These are phyloP conservation scores for Plasmopara viticola DNA, from an alignment of 352 stramenopile species.

Conservation along the genomic window DNA sequence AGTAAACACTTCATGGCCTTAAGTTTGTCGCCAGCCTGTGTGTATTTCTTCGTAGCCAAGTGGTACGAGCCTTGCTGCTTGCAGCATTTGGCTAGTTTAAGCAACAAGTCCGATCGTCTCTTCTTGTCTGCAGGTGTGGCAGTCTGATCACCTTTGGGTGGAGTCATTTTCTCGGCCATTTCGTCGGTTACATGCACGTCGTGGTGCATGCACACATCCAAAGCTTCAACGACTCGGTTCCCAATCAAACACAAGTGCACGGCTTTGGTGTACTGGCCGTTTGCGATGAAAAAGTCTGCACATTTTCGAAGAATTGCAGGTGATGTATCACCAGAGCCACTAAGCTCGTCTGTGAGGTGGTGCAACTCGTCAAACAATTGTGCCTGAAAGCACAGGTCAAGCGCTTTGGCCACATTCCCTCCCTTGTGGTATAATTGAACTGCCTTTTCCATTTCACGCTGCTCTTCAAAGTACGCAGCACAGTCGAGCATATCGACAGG, in stretches of 20 bases:
- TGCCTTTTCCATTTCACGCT: conserved; percentile 91
- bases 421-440: conserved; percentile 92
- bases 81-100: conserved; percentile 88
- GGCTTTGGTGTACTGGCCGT: conserved; percentile 88
- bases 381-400: conserved; percentile 91
- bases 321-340: conserved; percentile 46
- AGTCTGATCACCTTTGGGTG: conserved; percentile 64
- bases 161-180: conserved; percentile 90
- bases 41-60: conserved; percentile 95
- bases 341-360: conserved; percentile 79
- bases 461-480: conserved; percentile 88
- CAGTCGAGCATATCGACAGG: conserved; percentile 85
- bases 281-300: conserved; percentile 90
- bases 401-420: conserved; percentile 85
- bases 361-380: conserved; percentile 85
- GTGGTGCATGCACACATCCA: conserved; percentile 88
- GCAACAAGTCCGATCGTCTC: conserved; percentile 70
- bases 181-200: conserved; percentile 88
- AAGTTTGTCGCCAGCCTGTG: conserved; percentile 87
- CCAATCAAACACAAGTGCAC: conserved; percentile 85
- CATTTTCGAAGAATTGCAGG: conserved; percentile 86
- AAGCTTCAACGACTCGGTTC: conserved; percentile 60
- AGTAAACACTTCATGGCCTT: conserved; percentile 94
- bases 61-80: conserved; percentile 91
- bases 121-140: conserved; percentile 45